Base-by-base conservation (phyloP, 441 rosid genomes). In the Populus trichocarpa region DNA sequence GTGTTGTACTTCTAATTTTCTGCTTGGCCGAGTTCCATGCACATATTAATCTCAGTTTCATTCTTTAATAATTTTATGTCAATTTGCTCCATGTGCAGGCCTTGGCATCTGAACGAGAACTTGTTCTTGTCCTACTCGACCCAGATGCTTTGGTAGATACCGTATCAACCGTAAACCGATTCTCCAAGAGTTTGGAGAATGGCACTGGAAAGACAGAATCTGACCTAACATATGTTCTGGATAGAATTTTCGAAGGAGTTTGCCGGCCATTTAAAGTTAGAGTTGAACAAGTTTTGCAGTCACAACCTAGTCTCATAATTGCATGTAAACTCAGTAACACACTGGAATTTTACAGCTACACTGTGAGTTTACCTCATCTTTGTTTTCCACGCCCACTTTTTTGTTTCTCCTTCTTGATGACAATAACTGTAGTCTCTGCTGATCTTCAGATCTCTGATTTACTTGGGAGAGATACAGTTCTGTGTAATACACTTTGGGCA, bases 161-260 rank as follows among this genome's bases (percentile, higher is more conserved):
- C 61, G 90, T 91, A 76, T 84, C 92, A 69, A 83, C 87, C 22
- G 87, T 89, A 63, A 88, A 86, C 74, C 87, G 71, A 9, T 84
- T 83, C 72, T 76, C 85, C 46, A 90, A 79, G 79, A 86, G 78
- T 65, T 35, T 83, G 69, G 97, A 89, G 80, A 90, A 84, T 81
- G 89, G 84, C 85, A 74, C 72, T 74, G 86, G 88, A 68, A 96
- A 96, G 88, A 80, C 84, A 77, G 97, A 93, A 81, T 82, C 97
- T 65, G 92, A 94, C 82, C 85, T 92, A 78, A 87, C 90, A 53
- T 94, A 91, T 87, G 94, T 94, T 76, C 89, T 96, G 74, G 98
- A 96, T 85, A 94, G 99, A 89, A 92, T 96, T 82, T 94, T 96
- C 78, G 98, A 96, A 88, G 99, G 99, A 85, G 98, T 93, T 83